These are phyloP conservation scores for Celoporthe dispersa DNA, from an alignment of 2,329 filamentous ascomycete species.

Conservation along the genomic window DNA sequence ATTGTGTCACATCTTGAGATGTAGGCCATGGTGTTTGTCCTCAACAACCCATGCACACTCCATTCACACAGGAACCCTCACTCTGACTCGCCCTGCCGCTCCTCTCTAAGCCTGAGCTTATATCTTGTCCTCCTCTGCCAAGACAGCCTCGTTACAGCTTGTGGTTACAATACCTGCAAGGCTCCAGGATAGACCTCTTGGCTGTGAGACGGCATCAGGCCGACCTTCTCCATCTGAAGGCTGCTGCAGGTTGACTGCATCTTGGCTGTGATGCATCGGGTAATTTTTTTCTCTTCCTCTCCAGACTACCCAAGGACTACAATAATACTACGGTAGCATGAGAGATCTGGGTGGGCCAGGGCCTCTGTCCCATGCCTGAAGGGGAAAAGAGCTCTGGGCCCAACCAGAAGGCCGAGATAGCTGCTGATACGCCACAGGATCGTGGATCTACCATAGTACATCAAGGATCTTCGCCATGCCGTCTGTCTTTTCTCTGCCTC, in stretches of 20 bases:
- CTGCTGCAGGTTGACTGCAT: not conserved
- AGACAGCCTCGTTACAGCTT: slow-evolving; percentile 9
- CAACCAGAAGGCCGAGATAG: slow-evolving; percentile 25
- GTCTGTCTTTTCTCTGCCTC: not conserved
- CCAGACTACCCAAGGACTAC: not conserved
- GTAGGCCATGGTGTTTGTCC: not conserved
- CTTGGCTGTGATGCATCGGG: not conserved
- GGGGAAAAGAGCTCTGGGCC: slow-evolving; percentile 25
- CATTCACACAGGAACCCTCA: not conserved
- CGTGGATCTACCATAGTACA: not conserved
- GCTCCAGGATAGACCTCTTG: slow-evolving; percentile 5
- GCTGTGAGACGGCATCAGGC: slow-evolving; percentile 7
- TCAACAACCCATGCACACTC: not conserved
- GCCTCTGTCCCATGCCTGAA: slow-evolving; percentile 19
- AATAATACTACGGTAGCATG: not conserved
- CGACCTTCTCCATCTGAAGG: not conserved
- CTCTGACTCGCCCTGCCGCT: not conserved
- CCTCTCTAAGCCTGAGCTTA: not conserved
- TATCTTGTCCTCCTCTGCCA: slow-evolving; percentile 8
- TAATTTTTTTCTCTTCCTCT: not conserved
- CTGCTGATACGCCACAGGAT: slow-evolving; percentile 14
- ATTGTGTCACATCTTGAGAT: not conserved
- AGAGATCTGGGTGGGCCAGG: slow-evolving; percentile 6
- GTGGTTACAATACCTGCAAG: not conserved
- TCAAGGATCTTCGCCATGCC: not conserved